Conservation (phyloP, 352 stramenopile genomes). For the Saprolegnia diclina region DNA sequence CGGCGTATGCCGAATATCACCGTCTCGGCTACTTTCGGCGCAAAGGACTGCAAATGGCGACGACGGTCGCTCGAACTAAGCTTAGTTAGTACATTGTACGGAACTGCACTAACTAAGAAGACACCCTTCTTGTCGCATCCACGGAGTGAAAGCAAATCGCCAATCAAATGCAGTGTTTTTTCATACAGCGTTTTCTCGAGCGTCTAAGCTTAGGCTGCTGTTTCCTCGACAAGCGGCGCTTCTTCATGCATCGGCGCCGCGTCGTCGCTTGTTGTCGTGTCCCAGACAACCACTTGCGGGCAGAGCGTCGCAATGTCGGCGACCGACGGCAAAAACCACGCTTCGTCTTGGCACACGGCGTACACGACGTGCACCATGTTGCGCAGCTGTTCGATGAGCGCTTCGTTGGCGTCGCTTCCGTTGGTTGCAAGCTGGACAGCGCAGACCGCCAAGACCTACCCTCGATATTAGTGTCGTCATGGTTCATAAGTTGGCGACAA, state of each 20-base stretch:
- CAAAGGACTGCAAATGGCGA: too few relatives aligned
- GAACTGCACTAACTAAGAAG: too few relatives aligned
- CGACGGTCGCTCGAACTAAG: too few relatives aligned
- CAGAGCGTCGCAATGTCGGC: background rate
- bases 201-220: too few relatives aligned
- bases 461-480: constrained; percentile 3
- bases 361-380: constrained; percentile 20
- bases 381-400: constrained; percentile 14
- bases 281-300: constrained; percentile 7
- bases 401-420: background rate
- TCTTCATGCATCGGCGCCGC: background rate
- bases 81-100: too few relatives aligned
- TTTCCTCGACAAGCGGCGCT: background rate
- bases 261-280: background rate
- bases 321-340: constrained; percentile 15
- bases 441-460: background rate
- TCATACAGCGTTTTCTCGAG: too few relatives aligned
- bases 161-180: too few relatives aligned
- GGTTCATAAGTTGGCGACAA: background rate
- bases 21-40: too few relatives aligned
- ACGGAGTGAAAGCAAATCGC: too few relatives aligned
- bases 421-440: background rate
- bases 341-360: background rate
- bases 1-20: background rate
- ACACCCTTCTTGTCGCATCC: too few relatives aligned